Percentiles rank a stretch among this genome's conserved stretches.
These are phyloP conservation scores for Obelidium mucronatum DNA, from an alignment of 192 early-diverging fungal species.

Conservation along the genomic window DNA sequence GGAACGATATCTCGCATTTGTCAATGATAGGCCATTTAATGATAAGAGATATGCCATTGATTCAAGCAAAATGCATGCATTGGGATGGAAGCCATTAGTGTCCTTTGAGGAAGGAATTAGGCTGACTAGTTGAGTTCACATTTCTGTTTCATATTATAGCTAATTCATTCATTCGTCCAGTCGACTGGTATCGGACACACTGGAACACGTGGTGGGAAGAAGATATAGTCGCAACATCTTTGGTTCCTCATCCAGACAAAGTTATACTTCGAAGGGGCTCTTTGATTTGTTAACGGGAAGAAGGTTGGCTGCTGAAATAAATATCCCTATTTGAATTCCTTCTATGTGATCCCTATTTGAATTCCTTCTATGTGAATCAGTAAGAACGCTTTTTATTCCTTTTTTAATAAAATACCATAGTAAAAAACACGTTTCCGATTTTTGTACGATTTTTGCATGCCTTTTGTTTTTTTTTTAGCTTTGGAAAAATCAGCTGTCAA, in stretches of 20 bases:
- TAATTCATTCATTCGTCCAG: neutral
- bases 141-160: too few species aligned
- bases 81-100: conserved; percentile 74
- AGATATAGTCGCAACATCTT: conserved; percentile 23
- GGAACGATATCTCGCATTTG: conserved; percentile 65
- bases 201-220: conserved; percentile 32
- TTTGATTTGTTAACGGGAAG: neutral
- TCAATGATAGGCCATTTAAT: conserved; percentile 80
- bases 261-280: neutral
- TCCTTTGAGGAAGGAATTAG: conserved; percentile 68
- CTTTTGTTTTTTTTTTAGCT: conserved; percentile 7
- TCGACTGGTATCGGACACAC: conserved; percentile 24
- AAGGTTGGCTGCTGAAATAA: neutral
- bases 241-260: conserved; percentile 21
- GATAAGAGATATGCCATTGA: conserved; percentile 80
- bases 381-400: too few species aligned
- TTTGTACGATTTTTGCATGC: neutral
- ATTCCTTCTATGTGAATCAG: too few species aligned
- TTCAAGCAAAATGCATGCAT: conserved; percentile 65
- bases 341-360: too few species aligned
- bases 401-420: neutral
- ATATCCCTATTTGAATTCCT: neutral
- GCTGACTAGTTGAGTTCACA: conserved; percentile 63
- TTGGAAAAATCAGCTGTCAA: neutral
- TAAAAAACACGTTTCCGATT: neutral